These are phyloP conservation scores for Drosera spatulata DNA, from an alignment of 179 eudicot species.

Conservation along the genomic window DNA sequence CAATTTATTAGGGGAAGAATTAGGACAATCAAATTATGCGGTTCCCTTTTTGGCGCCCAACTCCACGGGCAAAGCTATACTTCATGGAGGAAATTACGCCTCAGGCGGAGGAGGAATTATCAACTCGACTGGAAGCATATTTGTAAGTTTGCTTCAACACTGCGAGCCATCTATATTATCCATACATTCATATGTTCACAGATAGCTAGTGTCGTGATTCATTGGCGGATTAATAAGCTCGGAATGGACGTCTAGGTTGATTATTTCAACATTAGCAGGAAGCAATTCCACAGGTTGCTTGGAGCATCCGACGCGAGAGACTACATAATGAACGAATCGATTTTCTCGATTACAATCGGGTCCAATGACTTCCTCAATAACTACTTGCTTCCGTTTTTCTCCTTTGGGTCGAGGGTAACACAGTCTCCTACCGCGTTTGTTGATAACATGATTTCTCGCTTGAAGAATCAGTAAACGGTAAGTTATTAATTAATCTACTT, in stretches of 20 bases:
- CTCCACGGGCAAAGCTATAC: slow-evolving; percentile 56
- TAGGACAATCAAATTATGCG: slow-evolving; percentile 66
- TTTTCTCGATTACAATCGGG: slow-evolving; percentile 81
- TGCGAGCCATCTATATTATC: too few relatives aligned
- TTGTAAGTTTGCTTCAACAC: slow-evolving; percentile 32
- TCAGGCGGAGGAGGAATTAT: slow-evolving; percentile 96
- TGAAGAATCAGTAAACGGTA: slow-evolving; percentile 72
- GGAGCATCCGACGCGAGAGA: slow-evolving; percentile 68
- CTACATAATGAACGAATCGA: slow-evolving; percentile 46
- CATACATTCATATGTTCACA: too few relatives aligned
- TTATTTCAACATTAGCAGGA: slow-evolving; percentile 77
- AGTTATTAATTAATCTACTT: background rate
- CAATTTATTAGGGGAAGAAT: slow-evolving; percentile 46
- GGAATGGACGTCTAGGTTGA: slow-evolving; percentile 96
- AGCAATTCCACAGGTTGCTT: slow-evolving; percentile 52
- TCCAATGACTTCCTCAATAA: slow-evolving; percentile 96
- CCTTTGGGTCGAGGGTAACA: slow-evolving; percentile 72
- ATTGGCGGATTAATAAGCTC: slow-evolving; percentile 71
- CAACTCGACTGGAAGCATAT: slow-evolving; percentile 84
- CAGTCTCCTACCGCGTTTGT: slow-evolving; percentile 64
- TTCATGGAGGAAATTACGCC: slow-evolving; percentile 84
- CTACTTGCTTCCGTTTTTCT: slow-evolving; percentile 71
- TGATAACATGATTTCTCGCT: slow-evolving; percentile 62
- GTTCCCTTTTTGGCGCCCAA: slow-evolving; percentile 81
- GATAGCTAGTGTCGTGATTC: too few relatives aligned